phyloP scores from a whole-genome alignment of 768 basidiomycete genomes.

The Boletus sp. region DNA sequence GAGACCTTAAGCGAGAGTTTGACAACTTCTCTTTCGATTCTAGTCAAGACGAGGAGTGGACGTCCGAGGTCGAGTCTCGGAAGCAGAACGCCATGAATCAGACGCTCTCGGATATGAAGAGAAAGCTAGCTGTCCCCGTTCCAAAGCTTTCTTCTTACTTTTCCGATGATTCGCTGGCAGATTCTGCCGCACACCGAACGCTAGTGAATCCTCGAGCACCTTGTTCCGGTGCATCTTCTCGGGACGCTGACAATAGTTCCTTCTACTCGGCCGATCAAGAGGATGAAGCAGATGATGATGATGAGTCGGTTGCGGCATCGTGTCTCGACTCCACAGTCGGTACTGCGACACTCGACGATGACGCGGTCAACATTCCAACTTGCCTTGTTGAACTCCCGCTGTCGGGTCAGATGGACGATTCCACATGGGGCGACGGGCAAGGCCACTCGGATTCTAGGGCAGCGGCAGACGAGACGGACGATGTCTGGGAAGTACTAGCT shows the following conservation, averaged over 20 bases:
- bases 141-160: conserved; percentile 7
- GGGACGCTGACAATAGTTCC: background rate
- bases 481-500: conserved; percentile 1
- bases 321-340: background rate
- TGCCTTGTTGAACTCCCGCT: background rate
- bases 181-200: background rate
- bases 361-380: background rate
- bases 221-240: background rate
- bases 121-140: conserved; percentile 5
- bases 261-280: conserved; percentile 8
- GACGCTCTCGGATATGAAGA: conserved; percentile 5
- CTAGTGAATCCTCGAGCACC: background rate
- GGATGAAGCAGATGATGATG: background rate
- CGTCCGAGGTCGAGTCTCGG: conserved; percentile 8
- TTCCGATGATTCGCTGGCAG: conserved; percentile 6
- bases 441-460: background rate
- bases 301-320: background rate
- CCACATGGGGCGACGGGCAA: background rate
- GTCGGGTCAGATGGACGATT: background rate
- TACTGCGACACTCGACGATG: background rate
- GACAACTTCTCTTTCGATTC: conserved; percentile 12
- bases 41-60: conserved; percentile 10
- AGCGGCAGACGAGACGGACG: background rate
- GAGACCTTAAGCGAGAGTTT: conserved; percentile 8
- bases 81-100: conserved; percentile 9